Evolutionary conservation across 805 yeast species (phyloP).

Genomic region (Suhomyces pyralidae): DNA sequence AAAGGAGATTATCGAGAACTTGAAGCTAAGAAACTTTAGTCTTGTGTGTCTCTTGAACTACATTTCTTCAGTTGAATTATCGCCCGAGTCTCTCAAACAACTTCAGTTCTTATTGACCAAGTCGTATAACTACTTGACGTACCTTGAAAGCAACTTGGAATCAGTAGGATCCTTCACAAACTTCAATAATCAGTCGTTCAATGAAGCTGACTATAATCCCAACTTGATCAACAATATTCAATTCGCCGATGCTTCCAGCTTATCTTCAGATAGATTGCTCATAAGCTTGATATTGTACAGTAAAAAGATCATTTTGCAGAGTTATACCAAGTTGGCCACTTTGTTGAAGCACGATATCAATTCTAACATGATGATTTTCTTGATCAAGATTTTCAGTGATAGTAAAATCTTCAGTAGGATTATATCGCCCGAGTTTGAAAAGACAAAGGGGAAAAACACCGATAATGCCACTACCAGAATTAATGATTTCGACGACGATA

Average conservation of each 20-base stretch:
- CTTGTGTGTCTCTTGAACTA: constrained; percentile 39
- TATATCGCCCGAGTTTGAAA: constrained; percentile 10
- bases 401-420: constrained; percentile 24
- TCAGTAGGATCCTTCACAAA: constrained; percentile 31
- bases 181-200: constrained; percentile 25
- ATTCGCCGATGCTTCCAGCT: constrained; percentile 22
- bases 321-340: constrained; percentile 31
- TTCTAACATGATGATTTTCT: constrained; percentile 40
- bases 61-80: constrained; percentile 32
- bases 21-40: constrained; percentile 37
- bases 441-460: constrained; percentile 17
- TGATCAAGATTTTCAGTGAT: constrained; percentile 38
- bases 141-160: constrained; percentile 36
- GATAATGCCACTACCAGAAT: constrained; percentile 7
- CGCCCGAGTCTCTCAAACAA: constrained; percentile 41
- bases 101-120: constrained; percentile 40
- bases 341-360: constrained; percentile 37
- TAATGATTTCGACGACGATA: constrained; percentile 21
- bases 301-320: constrained; percentile 36
- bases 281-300: constrained; percentile 33
- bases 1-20: constrained; percentile 31
- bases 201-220: constrained; percentile 29
- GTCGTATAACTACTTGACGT: constrained; percentile 39
- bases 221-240: constrained; percentile 28
- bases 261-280: constrained; percentile 25